Evolutionary conservation across 2,329 filamentous ascomycete species (phyloP), one percentile per base, ranked within the genome.

Genomic region (Aspergillus sojae): DNA sequence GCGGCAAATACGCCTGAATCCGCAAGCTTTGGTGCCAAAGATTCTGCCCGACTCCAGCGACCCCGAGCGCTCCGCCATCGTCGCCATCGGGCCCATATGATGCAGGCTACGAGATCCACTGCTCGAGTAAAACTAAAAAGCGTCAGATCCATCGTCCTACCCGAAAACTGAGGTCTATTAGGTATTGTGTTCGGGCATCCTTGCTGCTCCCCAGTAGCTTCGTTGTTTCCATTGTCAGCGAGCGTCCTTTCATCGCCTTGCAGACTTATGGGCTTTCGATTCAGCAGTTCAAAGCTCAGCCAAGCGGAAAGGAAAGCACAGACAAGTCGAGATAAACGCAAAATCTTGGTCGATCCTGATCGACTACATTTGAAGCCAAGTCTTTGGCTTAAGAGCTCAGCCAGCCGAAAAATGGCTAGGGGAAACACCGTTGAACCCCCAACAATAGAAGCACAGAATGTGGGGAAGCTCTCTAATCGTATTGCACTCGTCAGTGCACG

Each of bases 121-220:
- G 92, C 92, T 68, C 92, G 85, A 12, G 88, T 88, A 53, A 86
- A 82, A 12, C 91, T 87, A 73, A 95, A 94, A n/a, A 96, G 81
- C 0, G 92, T 94, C 36, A 96, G 82, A 74, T 96, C 92, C 64
- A 96, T 84, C 1, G 92, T 94, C 69, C 89, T 87, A 52, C 92
- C 92, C 12, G 89, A 91, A 65, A 84, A 75, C 28, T 73, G 71
- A 46, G 74, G 74, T n/a, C 65, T 70, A 21, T 58, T 65, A 59
- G 62, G 69, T 45, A 65, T 63, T 16, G 62, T 60, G 16, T 62
- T 23, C 30, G 61, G 57, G 62, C 30, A 60, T 34, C 58, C 60
- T 28, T 58, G 30, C 34, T 54, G 57, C 46, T 10, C 55, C 36
- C 26, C 54, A 52, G 41, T 57, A 36, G 62, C 62, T 50, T 60